These are phyloP conservation scores for Phylloporus sp. DNA, from an alignment of 1,284 basidiomycete species.

Conservation along the genomic window DNA sequence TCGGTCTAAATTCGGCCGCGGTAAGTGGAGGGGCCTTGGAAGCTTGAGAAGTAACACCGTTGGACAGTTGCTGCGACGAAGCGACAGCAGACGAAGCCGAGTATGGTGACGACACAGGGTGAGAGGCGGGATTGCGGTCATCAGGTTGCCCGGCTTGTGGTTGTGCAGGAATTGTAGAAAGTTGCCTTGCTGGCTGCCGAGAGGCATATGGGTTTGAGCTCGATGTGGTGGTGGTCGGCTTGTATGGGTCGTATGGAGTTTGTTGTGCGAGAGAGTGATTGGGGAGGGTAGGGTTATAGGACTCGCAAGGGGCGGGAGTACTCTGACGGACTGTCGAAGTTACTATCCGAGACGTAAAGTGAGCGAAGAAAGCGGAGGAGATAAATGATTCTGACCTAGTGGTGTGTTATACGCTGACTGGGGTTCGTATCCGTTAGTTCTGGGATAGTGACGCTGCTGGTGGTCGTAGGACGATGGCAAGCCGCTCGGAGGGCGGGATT, in stretches of 20 bases:
- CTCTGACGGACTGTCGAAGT: constrained; percentile 14
- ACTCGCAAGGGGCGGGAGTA: constrained; percentile 18
- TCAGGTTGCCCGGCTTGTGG: constrained; percentile 17
- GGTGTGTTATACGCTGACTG: constrained; percentile 16
- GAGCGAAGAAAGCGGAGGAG: constrained; percentile 3
- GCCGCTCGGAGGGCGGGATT: constrained; percentile 19
- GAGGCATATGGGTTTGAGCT: constrained; percentile 15
- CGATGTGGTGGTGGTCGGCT: constrained; percentile 32
- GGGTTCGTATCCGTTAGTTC: constrained; percentile 30
- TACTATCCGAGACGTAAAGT: constrained; percentile 17
- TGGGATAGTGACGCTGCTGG: constrained; percentile 34
- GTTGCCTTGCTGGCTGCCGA: constrained; percentile 20
- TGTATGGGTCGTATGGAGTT: constrained; percentile 36
- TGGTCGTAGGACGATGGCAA: constrained; percentile 27
- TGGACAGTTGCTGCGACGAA: constrained; percentile 21
- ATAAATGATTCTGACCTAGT: constrained; percentile 28
- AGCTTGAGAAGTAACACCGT: constrained; percentile 21
- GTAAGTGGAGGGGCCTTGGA: constrained; percentile 44
- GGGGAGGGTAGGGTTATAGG: constrained; percentile 23
- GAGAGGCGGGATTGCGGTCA: constrained; percentile 15
- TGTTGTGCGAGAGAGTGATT: constrained; percentile 14
- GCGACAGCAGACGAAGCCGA: constrained; percentile 19
- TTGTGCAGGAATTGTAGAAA: constrained; percentile 26
- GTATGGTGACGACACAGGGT: constrained; percentile 30
- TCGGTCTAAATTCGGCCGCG: constrained; percentile 55